phyloP scores from a whole-genome alignment of 2,329 filamentous ascomycete genomes.

The Arthrobotrys sinensis region DNA sequence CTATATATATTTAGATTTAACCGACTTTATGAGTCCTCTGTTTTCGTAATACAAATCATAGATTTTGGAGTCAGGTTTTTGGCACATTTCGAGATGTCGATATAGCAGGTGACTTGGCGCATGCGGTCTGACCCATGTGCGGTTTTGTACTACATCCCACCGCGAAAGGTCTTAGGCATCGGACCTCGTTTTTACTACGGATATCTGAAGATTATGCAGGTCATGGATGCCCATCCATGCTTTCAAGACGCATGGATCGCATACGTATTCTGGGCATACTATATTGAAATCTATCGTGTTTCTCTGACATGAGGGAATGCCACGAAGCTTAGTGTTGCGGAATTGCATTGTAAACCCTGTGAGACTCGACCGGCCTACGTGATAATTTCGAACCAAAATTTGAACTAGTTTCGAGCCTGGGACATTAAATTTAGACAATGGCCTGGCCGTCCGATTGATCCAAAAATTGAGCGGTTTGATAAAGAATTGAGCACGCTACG shows the following conservation, averaged over 20 bases:
- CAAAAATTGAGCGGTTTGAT: neutral
- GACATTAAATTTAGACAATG: conserved; percentile 5
- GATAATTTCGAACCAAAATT: conserved; percentile 11
- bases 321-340: neutral
- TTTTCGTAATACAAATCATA: neutral
- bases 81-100: neutral
- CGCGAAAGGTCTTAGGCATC: too few relatives aligned
- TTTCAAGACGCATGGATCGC: neutral
- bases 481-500: neutral
- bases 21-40: neutral
- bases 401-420: neutral
- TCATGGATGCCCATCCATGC: too few relatives aligned
- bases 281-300: too few relatives aligned
- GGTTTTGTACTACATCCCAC: conserved; percentile 10
- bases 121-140: conserved; percentile 29
- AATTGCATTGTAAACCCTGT: neutral
- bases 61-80: neutral
- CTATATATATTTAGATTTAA: neutral
- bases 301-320: neutral
- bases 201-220: too few relatives aligned
- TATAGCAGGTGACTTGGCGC: conserved; percentile 29
- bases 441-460: conserved; percentile 3
- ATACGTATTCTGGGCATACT: too few relatives aligned
- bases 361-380: neutral
- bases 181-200: neutral